Percentiles rank a stretch among this genome's conserved stretches.
Conservation (phyloP, 768 basidiomycete genomes). For the Lactifluus rugatus region DNA sequence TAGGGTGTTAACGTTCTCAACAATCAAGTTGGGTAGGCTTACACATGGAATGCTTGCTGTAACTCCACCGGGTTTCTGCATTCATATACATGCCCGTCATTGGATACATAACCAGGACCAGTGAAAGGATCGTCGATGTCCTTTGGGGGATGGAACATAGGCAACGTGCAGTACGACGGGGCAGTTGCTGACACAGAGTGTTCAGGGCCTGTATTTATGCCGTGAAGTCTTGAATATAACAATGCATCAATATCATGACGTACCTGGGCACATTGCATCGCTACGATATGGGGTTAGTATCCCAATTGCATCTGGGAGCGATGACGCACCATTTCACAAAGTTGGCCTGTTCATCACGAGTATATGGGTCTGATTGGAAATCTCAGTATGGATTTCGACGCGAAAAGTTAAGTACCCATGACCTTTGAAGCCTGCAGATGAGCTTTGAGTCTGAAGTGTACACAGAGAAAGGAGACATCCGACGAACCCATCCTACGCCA, state of each 20-base stretch:
- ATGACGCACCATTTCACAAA: constrained; percentile 44
- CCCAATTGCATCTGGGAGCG: background rate
- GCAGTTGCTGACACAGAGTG: constrained; percentile 33
- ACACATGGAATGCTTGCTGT: constrained; percentile 54
- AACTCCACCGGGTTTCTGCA: constrained; percentile 45
- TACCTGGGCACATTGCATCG: constrained; percentile 46
- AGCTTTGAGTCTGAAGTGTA: background rate
- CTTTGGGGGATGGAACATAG: constrained; percentile 40
- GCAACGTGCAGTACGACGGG: constrained; percentile 46
- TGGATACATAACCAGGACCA: constrained; percentile 41
- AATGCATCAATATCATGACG: background rate
- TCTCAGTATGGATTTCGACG: background rate
- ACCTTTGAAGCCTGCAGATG: constrained; percentile 47
- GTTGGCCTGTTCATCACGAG: constrained; percentile 43
- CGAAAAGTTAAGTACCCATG: background rate
- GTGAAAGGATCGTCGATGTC: constrained; percentile 23
- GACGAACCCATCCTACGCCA: constrained; percentile 50
- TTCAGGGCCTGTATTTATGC: constrained; percentile 34
- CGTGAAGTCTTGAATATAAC: background rate
- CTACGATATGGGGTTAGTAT: constrained; percentile 22
- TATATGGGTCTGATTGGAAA: constrained; percentile 40
- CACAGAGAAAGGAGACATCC: background rate
- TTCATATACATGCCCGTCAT: constrained; percentile 45
- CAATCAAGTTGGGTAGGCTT: constrained; percentile 20
- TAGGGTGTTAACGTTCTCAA: background rate